Base-by-base conservation (phyloP, 2,329 filamentous ascomycete species). In the Pseudonectria buxi region DNA sequence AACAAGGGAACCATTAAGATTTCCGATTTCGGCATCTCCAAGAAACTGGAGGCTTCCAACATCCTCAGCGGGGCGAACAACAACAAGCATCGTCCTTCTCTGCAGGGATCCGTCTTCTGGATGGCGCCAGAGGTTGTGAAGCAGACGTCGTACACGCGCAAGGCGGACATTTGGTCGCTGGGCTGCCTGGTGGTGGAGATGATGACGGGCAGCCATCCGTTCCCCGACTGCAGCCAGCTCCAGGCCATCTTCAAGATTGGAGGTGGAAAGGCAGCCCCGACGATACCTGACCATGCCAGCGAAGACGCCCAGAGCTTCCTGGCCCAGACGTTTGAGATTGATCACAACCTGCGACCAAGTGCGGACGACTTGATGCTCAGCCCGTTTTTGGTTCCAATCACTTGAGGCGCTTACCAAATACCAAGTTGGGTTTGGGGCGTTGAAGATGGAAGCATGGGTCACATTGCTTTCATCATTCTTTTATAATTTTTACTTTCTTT, bases 1-100 rank as follows among this genome's bases (percentile, higher is more conserved):
- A 96, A 96, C 71, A 95, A 96, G 65, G 92, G 92, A 39, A 90
- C 86, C 7, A 94, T 98, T 66, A 98, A 98, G 67, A 98, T 98
- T 47, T 96, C 90, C 7, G 92, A 98, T 70, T 98, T 98, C 52
- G 92, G 92, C 57, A 96, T 98, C 58, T 94, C 86, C 42, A 98
- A 98, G 72, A 94, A 94, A 60, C 84, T 96, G 27, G 90, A 96
- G 63, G 88, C 88, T 11, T 83, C 86, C 38, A 92, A 89, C 41
- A 77, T 95, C 29, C 77, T 94, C 30, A 79, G 61, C 55, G 81
- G 71, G 50, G 81, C 69, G 55, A 76, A 72, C 54, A 81, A 79
- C 62, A 79, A 74, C 61, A 81, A 78, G 58, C 72, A 83, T 53
- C 70, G 79, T 5, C 78, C 80, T 3, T 96, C 90, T 2, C 76